Conservation (phyloP, 768 basidiomycete genomes). For the Rhodotorula babjevae region DNA sequence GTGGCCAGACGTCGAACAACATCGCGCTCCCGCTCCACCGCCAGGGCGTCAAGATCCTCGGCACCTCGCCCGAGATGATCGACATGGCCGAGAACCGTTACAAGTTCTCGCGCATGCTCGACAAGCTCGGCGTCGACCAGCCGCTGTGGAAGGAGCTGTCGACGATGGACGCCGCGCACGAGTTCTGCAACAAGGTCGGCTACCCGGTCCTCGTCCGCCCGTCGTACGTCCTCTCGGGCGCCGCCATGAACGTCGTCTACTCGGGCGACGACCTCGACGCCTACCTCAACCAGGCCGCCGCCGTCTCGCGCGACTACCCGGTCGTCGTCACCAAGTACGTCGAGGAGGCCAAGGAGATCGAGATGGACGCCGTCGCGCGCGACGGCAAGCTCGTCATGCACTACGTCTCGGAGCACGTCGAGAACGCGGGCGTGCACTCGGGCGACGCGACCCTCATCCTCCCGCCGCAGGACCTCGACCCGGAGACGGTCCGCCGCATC, state of each 20-base stretch:
- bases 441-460: conserved; percentile 97
- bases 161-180: conserved; percentile 75
- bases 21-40: conserved; percentile 92
- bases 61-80: conserved; percentile 98
- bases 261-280: conserved; percentile 82
- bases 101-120: conserved; percentile 97
- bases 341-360: conserved; percentile 99
- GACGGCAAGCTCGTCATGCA: conserved; percentile 99
- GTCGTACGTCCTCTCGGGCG: conserved; percentile 97
- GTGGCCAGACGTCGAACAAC: conserved; percentile 95
- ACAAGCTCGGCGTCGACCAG: conserved; percentile 98
- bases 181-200: conserved; percentile 87
- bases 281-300: conserved; percentile 90
- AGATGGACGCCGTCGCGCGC: conserved; percentile 98
- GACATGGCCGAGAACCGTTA: conserved; percentile 98
- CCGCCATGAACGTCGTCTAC: conserved; percentile 99
- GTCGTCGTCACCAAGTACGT: conserved; percentile 99
- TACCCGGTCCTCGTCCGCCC: conserved; percentile 95
- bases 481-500: conserved; percentile 89
- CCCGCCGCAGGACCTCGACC: conserved; percentile 96
- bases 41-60: conserved; percentile 96
- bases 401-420: conserved; percentile 98
- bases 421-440: conserved; percentile 98
- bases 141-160: conserved; percentile 95
- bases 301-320: conserved; percentile 91